These are phyloP conservation scores for Aspergillus sergii DNA, from an alignment of 2,329 filamentous ascomycete genomes.

Conservation along the genomic window DNA sequence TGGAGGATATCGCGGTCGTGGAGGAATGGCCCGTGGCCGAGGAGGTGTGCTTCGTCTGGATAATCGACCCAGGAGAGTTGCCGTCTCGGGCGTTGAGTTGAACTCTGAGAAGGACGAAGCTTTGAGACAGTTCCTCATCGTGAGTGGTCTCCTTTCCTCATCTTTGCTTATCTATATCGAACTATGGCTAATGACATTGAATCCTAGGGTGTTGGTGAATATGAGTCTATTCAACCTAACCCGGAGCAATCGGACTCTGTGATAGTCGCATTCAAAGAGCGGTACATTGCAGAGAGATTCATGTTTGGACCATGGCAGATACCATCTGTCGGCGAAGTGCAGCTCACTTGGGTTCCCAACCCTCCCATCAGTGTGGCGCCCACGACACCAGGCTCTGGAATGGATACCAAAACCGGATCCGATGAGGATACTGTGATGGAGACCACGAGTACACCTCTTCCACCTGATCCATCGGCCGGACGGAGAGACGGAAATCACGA, in stretches of 20 bases:
- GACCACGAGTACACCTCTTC: slow-evolving; percentile 18
- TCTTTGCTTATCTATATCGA: slow-evolving; percentile 11
- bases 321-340: slow-evolving; percentile 56
- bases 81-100: slow-evolving; percentile 52
- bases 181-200: slow-evolving; percentile 14
- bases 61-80: slow-evolving; percentile 59
- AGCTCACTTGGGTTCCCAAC: slow-evolving; percentile 58
- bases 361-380: slow-evolving; percentile 29
- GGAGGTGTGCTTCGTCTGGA: slow-evolving; percentile 60
- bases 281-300: slow-evolving; percentile 58
- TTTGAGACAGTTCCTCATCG: slow-evolving; percentile 58
- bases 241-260: slow-evolving; percentile 43
- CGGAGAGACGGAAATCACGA: slow-evolving; percentile 34
- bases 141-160: slow-evolving; percentile 29
- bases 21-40: slow-evolving; percentile 40
- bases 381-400: slow-evolving; percentile 12
- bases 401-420: slow-evolving; percentile 27
- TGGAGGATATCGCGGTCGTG: slow-evolving; percentile 47
- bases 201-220: slow-evolving; percentile 49
- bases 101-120: slow-evolving; percentile 57
- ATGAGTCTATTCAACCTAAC: slow-evolving; percentile 47
- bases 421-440: slow-evolving; percentile 38
- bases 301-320: slow-evolving; percentile 52
- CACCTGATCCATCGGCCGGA: slow-evolving; percentile 17
- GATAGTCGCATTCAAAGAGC: slow-evolving; percentile 51